Conservation (phyloP, 2,329 filamentous ascomycete genomes). For the Elsinoe australis region DNA sequence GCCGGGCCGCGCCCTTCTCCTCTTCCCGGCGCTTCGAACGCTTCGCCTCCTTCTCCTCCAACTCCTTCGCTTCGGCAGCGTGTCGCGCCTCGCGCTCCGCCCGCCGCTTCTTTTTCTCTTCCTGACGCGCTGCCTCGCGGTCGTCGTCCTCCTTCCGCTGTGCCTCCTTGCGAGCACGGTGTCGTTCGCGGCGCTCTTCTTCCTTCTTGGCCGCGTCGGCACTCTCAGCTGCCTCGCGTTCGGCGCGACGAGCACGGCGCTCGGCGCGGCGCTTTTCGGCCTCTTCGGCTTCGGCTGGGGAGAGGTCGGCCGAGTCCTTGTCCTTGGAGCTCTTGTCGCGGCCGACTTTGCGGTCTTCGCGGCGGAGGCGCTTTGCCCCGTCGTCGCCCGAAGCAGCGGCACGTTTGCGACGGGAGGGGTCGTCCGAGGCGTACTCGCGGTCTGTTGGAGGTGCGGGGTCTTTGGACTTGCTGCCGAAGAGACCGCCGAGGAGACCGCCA, state of each 20-base stretch:
- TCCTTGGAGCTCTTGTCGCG: slow-evolving; percentile 25
- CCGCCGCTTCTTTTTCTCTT: slow-evolving; percentile 34
- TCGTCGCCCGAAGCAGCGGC: slow-evolving; percentile 30
- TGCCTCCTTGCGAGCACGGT: slow-evolving; percentile 33
- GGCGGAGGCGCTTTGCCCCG: slow-evolving; percentile 30
- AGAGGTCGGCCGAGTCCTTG: slow-evolving; percentile 26
- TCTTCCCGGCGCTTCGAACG: slow-evolving; percentile 18
- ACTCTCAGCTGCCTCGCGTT: slow-evolving; percentile 35
- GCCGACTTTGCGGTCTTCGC: slow-evolving; percentile 31
- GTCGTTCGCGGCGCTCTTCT: slow-evolving; percentile 33
- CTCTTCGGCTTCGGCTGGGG: slow-evolving; percentile 30
- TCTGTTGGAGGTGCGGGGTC: slow-evolving; percentile 25
- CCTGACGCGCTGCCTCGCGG: slow-evolving; percentile 32
- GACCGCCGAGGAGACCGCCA: slow-evolving; percentile 46
- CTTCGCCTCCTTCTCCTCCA: slow-evolving; percentile 18
- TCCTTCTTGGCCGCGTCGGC: slow-evolving; percentile 33
- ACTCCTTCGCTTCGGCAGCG: slow-evolving; percentile 24
- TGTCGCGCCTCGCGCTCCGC: slow-evolving; percentile 30
- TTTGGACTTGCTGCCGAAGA: slow-evolving; percentile 33
- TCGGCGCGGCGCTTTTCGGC: slow-evolving; percentile 31
- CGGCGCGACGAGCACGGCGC: slow-evolving; percentile 27
- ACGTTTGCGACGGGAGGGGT: slow-evolving; percentile 29
- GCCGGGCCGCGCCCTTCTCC: slow-evolving; percentile 2
- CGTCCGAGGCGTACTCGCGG: slow-evolving; percentile 31
- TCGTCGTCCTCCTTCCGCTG: slow-evolving; percentile 27